These are phyloP conservation scores for Xylariomycetidae sp. DNA, from an alignment of 2,329 filamentous ascomycete genomes.

Conservation along the genomic window DNA sequence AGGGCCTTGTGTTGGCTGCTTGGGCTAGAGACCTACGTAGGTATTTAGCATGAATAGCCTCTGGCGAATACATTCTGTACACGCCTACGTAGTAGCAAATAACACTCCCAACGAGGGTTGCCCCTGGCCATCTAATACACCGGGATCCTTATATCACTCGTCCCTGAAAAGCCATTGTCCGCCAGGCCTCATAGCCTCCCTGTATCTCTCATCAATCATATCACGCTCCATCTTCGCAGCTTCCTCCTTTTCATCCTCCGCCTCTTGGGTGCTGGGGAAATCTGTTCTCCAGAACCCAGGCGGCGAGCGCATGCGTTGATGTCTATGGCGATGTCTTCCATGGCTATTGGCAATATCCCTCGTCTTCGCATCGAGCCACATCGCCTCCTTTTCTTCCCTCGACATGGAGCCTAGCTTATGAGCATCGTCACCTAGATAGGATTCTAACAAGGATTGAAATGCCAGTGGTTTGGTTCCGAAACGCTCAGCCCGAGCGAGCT, in stretches of 20 bases:
- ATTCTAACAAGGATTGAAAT: constrained; percentile 42
- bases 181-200: constrained; percentile 73
- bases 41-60: too few species aligned
- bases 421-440: constrained; percentile 53
- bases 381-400: constrained; percentile 54
- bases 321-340: constrained; percentile 74
- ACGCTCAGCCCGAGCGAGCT: constrained; percentile 55
- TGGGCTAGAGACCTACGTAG: too few species aligned
- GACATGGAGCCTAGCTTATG: constrained; percentile 56
- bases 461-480: constrained; percentile 24
- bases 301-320: constrained; percentile 66
- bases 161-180: constrained; percentile 81
- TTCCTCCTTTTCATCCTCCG: constrained; percentile 58
- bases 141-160: too few species aligned
- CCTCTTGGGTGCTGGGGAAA: constrained; percentile 84
- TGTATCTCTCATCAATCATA: constrained; percentile 67
- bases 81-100: too few species aligned
- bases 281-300: constrained; percentile 89
- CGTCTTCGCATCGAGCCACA: constrained; percentile 72
- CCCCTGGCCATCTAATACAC: too few species aligned
- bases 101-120: too few species aligned
- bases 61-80: too few species aligned
- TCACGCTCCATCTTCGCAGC: constrained; percentile 60
- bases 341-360: constrained; percentile 67
- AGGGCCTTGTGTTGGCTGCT: too few species aligned